Conservation (phyloP, 108 stramenopile genomes). For the Aurantiochytrium sp. region DNA sequence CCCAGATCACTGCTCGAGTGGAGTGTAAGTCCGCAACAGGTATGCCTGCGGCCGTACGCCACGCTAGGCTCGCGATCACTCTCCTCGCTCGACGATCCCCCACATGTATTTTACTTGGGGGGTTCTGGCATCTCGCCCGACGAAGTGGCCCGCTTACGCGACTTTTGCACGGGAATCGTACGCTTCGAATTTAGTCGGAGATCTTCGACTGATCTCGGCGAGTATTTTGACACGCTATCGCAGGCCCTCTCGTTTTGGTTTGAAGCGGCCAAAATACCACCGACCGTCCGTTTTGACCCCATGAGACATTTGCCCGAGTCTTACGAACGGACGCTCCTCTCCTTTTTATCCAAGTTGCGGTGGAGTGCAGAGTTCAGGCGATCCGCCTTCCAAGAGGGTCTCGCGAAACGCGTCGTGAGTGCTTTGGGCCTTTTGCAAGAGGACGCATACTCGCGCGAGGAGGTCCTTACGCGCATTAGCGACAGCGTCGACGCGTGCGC, state of each 20-base stretch:
- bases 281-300: neutral
- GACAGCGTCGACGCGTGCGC: constrained; percentile 7
- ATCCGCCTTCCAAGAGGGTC: neutral
- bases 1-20: neutral
- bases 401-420: neutral
- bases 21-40: neutral
- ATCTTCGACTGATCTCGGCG: neutral
- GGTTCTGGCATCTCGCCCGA: neutral
- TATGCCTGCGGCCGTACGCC: neutral
- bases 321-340: neutral
- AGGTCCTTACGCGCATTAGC: neutral
- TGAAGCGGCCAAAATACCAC: neutral
- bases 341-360: neutral
- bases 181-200: neutral
- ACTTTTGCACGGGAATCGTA: neutral
- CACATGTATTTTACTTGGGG: neutral
- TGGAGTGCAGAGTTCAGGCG: neutral
- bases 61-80: neutral
- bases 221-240: neutral
- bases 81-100: neutral
- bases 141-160: neutral
- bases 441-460: neutral
- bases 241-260: neutral
- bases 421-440: neutral
- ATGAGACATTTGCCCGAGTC: neutral